Evolutionary conservation across 2,329 filamentous ascomycete genomes (phyloP).

Genomic region (Canariomyces notabilis): DNA sequence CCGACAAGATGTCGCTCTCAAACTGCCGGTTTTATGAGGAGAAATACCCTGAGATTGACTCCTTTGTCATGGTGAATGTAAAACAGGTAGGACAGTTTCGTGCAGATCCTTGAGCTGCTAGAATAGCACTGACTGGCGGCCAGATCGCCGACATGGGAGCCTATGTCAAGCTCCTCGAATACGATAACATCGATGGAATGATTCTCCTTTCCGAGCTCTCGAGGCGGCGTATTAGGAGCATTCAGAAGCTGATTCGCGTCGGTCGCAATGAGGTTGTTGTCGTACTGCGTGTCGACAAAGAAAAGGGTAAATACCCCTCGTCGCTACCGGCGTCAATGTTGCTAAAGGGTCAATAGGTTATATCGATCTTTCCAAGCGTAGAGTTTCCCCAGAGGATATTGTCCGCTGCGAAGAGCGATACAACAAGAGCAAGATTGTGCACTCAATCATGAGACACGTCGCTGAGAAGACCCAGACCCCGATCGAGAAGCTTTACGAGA

Average conservation of each 20-base stretch:
- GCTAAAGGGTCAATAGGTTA: slow-evolving; percentile 56
- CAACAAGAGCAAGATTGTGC: slow-evolving; percentile 99
- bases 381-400: slow-evolving; percentile 95
- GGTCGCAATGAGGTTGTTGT: slow-evolving; percentile 98
- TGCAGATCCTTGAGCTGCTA: background rate
- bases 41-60: slow-evolving; percentile 91
- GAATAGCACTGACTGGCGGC: slow-evolving; percentile 9
- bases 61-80: slow-evolving; percentile 99
- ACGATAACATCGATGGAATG: slow-evolving; percentile 99
- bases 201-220: slow-evolving; percentile 97
- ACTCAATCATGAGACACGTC: slow-evolving; percentile 98
- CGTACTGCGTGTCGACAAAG: slow-evolving; percentile 97
- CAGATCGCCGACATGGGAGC: slow-evolving; percentile 99
- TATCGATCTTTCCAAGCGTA: slow-evolving; percentile 97
- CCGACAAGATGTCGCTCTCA: slow-evolving; percentile 35
- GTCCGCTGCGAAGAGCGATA: slow-evolving; percentile 98
- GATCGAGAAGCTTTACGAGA: slow-evolving; percentile 92
- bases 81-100: slow-evolving; percentile 67
- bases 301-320: slow-evolving; percentile 65
- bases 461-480: slow-evolving; percentile 92
- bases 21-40: slow-evolving; percentile 43
- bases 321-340: slow-evolving; percentile 13
- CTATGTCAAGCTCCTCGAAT: slow-evolving; percentile 98
- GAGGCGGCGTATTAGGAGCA: slow-evolving; percentile 94
- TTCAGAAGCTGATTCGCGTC: slow-evolving; percentile 97